These are phyloP conservation scores for Aspergillus udagawae DNA, from an alignment of 2,329 filamentous ascomycete species.

Conservation along the genomic window DNA sequence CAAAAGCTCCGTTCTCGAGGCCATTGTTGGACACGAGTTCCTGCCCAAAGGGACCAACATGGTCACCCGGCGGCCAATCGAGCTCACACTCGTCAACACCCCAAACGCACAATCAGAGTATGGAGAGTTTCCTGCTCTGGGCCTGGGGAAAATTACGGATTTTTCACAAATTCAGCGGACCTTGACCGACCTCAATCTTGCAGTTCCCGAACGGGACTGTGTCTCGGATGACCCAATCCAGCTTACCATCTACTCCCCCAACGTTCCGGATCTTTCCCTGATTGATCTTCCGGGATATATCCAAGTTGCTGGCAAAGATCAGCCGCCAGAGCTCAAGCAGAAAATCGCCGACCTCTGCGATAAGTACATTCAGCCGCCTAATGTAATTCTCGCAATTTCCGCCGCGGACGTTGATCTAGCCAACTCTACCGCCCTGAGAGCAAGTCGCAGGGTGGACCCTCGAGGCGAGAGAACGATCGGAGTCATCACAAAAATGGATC, in stretches of 20 bases:
- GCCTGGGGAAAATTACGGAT: slow-evolving; percentile 83
- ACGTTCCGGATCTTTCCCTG: slow-evolving; percentile 89
- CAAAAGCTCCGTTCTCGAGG: slow-evolving; percentile 94
- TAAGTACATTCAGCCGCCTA: slow-evolving; percentile 95
- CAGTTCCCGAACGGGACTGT: slow-evolving; percentile 85
- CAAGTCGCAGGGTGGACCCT: slow-evolving; percentile 87
- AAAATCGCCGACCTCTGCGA: slow-evolving; percentile 96
- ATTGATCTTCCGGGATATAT: slow-evolving; percentile 98
- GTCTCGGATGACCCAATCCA: slow-evolving; percentile 97
- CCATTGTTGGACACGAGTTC: slow-evolving; percentile 97
- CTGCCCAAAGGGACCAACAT: slow-evolving; percentile 97
- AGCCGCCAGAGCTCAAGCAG: slow-evolving; percentile 86
- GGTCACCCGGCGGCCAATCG: slow-evolving; percentile 93
- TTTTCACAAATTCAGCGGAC: slow-evolving; percentile 82
- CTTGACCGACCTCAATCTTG: slow-evolving; percentile 88
- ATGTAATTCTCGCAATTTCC: slow-evolving; percentile 94
- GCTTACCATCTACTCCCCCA: slow-evolving; percentile 88
- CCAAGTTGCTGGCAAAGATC: slow-evolving; percentile 86
- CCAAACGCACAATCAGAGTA: slow-evolving; percentile 83
- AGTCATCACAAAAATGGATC: slow-evolving; percentile 98
- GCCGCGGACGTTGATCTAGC: slow-evolving; percentile 96
- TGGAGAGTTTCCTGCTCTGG: slow-evolving; percentile 91
- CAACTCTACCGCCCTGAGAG: slow-evolving; percentile 87
- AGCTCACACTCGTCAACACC: slow-evolving; percentile 93
- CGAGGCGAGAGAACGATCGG: slow-evolving; percentile 94